These are phyloP conservation scores for Candida arabinofermentans DNA, from an alignment of 805 yeast genomes.

Conservation along the genomic window DNA sequence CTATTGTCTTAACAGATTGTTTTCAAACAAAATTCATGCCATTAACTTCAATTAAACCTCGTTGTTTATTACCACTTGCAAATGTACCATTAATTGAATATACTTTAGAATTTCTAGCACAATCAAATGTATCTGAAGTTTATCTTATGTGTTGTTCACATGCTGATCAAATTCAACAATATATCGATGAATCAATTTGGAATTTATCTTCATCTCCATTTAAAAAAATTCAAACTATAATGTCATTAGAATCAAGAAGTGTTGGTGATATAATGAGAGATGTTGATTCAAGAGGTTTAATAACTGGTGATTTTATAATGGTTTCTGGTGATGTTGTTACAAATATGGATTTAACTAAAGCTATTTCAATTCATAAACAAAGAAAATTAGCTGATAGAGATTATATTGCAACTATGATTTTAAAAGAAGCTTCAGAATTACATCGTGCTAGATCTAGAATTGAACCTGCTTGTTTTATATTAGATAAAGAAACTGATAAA, in stretches of 20 bases:
- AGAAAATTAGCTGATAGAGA: conserved; percentile 77
- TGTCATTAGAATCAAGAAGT: conserved; percentile 81
- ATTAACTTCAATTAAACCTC: conserved; percentile 74
- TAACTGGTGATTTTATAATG: conserved; percentile 83
- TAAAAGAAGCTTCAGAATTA: conserved; percentile 76
- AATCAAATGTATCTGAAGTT: conserved; percentile 86
- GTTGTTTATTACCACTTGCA: conserved; percentile 89
- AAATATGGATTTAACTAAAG: conserved; percentile 74
- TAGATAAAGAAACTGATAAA: conserved; percentile 68
- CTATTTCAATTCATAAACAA: conserved; percentile 67
- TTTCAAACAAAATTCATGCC: conserved; percentile 93
- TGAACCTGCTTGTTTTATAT: conserved; percentile 80
- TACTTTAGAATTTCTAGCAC: conserved; percentile 89
- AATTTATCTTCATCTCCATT: conserved; percentile 70
- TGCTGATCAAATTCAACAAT: conserved; percentile 81
- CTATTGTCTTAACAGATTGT: conserved; percentile 91
- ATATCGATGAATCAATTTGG: conserved; percentile 76
- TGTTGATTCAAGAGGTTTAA: conserved; percentile 83
- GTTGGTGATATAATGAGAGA: conserved; percentile 99
- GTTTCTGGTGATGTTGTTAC: conserved; percentile 96
- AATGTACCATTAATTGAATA: conserved; percentile 93
- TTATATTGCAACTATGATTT: conserved; percentile 91
- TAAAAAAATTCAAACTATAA: conserved; percentile 66
- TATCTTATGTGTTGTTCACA: conserved; percentile 87
- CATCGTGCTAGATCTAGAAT: conserved; percentile 80